Percentiles rank a stretch among this genome's conserved stretches.
phyloP scores from a whole-genome alignment of 2,329 filamentous ascomycete species.

The Boeremia exigua region DNA sequence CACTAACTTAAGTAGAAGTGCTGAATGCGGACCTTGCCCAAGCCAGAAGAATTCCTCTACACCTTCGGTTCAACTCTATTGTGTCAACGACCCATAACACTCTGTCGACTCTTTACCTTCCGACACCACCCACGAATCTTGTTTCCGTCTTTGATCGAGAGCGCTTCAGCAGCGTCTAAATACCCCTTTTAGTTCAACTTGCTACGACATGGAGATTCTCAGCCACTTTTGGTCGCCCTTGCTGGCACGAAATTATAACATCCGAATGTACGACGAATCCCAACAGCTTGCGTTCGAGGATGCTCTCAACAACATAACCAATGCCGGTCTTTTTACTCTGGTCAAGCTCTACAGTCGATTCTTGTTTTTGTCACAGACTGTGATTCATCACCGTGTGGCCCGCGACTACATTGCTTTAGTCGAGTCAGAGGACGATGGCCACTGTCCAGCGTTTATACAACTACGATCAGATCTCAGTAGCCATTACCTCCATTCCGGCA shows the following conservation, averaged over 20 bases:
- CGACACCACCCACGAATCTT: conserved; percentile 57
- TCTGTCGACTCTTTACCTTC: conserved; percentile 52
- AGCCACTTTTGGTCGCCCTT: conserved; percentile 80
- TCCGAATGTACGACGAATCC: conserved; percentile 77
- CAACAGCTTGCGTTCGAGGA: conserved; percentile 71
- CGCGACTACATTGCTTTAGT: conserved; percentile 63
- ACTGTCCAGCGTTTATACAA: conserved; percentile 57
- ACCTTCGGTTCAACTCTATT: conserved; percentile 50
- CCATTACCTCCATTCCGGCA: conserved; percentile 61
- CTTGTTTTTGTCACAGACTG: conserved; percentile 56
- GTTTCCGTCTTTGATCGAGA: conserved; percentile 56
- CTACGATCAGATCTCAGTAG: conserved; percentile 61
- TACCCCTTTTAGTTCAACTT: conserved; percentile 53
- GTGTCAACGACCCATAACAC: conserved; percentile 57
- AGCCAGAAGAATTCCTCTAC: conserved; percentile 27
- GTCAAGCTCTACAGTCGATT: conserved; percentile 69
- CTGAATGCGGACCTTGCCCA: conserved; percentile 27
- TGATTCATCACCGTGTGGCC: conserved; percentile 61
- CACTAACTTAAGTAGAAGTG: conserved; percentile 23
- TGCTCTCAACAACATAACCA: conserved; percentile 57
- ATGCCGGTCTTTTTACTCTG: conserved; percentile 66
- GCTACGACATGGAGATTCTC: conserved; percentile 68
- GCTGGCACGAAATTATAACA: conserved; percentile 75
- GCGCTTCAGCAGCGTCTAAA: conserved; percentile 58
- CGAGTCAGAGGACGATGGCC: conserved; percentile 53